A percentile compares a stretch with the other conserved stretches of the same genome.
Evolutionary conservation across 2,329 filamentous ascomycete species (phyloP).

Genomic region (Aaosphaeria arxii): DNA sequence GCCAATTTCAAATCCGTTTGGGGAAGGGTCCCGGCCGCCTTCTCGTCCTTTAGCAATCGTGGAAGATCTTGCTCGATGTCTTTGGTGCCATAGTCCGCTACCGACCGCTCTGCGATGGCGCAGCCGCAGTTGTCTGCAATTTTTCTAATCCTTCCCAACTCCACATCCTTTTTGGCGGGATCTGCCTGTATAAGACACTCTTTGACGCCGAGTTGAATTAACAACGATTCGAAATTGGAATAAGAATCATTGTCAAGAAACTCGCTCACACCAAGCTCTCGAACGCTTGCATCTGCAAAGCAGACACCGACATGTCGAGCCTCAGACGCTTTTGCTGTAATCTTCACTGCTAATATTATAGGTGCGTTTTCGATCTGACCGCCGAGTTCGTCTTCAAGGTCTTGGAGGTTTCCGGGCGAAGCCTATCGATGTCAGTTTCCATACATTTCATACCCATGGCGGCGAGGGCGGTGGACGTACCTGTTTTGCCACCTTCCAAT

Average conservation of each 20-base stretch:
- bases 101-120: conserved; percentile 77
- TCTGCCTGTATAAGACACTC: conserved; percentile 88
- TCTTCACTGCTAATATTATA: conserved; percentile 92
- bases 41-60: conserved; percentile 82
- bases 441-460: not conserved
- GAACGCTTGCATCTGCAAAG: conserved; percentile 94
- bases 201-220: conserved; percentile 94
- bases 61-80: conserved; percentile 96
- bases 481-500: conserved; percentile 86
- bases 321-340: conserved; percentile 82
- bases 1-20: conserved; percentile 92
- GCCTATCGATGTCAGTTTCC: conserved; percentile 52
- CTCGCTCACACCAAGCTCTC: conserved; percentile 93
- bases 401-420: conserved; percentile 93
- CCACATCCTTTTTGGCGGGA: conserved; percentile 76
- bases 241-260: conserved; percentile 99
- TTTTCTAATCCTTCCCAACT: conserved; percentile 79
- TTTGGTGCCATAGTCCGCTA: conserved; percentile 75
- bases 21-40: conserved; percentile 71
- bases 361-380: conserved; percentile 83
- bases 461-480: conserved; percentile 50
- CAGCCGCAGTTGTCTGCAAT: conserved; percentile 93
- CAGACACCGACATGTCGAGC: conserved; percentile 88
- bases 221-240: conserved; percentile 93
- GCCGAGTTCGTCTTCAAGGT: conserved; percentile 93